Conservation (phyloP, 2,329 filamentous ascomycete species). For the Hymenotorrendiella dingleyae region DNA sequence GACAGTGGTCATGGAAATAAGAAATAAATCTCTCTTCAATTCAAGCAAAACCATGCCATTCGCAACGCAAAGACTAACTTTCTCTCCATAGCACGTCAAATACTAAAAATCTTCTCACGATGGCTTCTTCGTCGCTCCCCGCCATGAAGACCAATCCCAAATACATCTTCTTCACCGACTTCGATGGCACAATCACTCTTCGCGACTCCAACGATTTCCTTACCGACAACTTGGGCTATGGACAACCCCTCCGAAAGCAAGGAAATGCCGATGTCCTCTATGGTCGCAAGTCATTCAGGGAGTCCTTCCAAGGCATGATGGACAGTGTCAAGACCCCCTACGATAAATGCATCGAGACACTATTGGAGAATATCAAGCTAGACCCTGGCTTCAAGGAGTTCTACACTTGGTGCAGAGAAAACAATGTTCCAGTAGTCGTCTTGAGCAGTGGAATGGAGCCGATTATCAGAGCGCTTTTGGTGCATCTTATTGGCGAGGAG, state of each 20-base stretch:
- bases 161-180: conserved; percentile 98
- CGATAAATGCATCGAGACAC: conserved; percentile 70
- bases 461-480: conserved; percentile 77
- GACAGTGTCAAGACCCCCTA: conserved; percentile 78
- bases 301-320: conserved; percentile 88
- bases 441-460: conserved; percentile 90
- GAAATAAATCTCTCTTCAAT: no score
- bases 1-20: no score
- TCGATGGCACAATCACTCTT: conserved; percentile 89
- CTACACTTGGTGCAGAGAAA: conserved; percentile 71
- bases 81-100: no score
- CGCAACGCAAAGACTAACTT: no score
- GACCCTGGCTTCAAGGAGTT: conserved; percentile 87
- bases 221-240: conserved; percentile 91
- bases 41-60: no score
- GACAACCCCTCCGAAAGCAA: conserved; percentile 60
- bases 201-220: conserved; percentile 62
- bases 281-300: conserved; percentile 67
- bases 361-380: conserved; percentile 77
- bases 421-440: conserved; percentile 89
- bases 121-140: conserved; percentile 39
- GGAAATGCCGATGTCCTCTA: conserved; percentile 74
- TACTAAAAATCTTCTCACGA: conserved; percentile 11
- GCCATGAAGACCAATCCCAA: conserved; percentile 66
- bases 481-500: conserved; percentile 70